Base-by-base conservation (phyloP, 1,139 yeast species). In the Kurtzmaniella quercitrusa region DNA sequence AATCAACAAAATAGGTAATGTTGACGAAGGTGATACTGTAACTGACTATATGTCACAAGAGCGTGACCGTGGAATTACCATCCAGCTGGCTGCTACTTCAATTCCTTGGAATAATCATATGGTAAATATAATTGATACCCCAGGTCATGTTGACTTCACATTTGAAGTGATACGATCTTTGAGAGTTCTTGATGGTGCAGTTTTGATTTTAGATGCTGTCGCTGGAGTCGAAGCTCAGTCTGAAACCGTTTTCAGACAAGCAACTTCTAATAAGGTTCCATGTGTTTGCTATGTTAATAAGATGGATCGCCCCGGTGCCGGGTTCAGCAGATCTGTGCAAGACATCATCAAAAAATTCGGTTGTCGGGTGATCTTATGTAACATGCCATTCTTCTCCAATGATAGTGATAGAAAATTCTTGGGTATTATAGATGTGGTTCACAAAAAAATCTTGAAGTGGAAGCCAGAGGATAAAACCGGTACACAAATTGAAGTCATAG, bases 201-300 rank as follows among this genome's bases (percentile, higher is more conserved):
- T 93, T 4, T 85, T 96, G 0, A 87, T 93, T 11, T 66, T 93
- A 42, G 99, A 93, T 64, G 96, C 88, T 0, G 98, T 93, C 3
- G 98, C 97, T 1, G 99, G 98, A 12, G 98, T 93, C 1, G 98
- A 93, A 57, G 95, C 98, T 0, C 98, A 94, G 59, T 93, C 98
- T 0, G 97, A 91, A 59, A 91, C 89, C 57, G 98, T 93, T 2
- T 93, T 98, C 98, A 80, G 76, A 52, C 96, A 91, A 60, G 93
- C 97, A 1, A 69, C 68, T 34, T 76, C 74, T 21, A 69, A 87
- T 47, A 63, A 63, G 2, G 78, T 87, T 42, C 98, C 98, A 0
- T 76, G 80, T 43, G 66, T 93, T 14, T 82, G 89, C 7, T 94
- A 82, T 57, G 78, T 93, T 33, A 93, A 93, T 61, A 93, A 93